Evolutionary conservation across 257 asterid genomes (phyloP).

Genomic region (Salvia hispanica): DNA sequence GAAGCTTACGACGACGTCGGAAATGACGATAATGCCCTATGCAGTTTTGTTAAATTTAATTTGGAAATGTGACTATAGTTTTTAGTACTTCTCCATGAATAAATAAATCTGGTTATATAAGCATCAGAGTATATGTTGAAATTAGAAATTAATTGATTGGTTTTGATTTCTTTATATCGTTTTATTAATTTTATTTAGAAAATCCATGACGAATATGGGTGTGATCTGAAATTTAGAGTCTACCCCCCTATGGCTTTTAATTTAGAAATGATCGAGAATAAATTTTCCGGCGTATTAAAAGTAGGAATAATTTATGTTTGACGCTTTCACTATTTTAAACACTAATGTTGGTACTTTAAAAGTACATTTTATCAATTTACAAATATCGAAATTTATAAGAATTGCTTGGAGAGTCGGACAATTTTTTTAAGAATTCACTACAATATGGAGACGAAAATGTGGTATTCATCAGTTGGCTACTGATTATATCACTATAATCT

Average conservation of each 20-base stretch:
- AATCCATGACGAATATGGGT: not conserved
- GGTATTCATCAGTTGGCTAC: not conserved
- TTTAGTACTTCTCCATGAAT: too few species aligned
- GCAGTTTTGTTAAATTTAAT: not conserved
- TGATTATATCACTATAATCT: too few species aligned
- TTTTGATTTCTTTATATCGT: not conserved
- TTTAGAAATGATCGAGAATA: too few species aligned
- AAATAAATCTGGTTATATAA: not conserved
- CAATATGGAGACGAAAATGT: not conserved
- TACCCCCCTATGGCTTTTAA: not conserved
- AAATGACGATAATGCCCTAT: constrained; percentile 35
- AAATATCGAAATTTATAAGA: too few species aligned
- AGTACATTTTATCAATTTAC: too few species aligned
- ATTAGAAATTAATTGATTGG: not conserved
- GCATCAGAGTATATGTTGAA: constrained; percentile 21
- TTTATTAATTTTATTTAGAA: not conserved
- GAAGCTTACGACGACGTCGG: constrained; percentile 16
- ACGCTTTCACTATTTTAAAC: not conserved
- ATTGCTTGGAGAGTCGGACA: too few species aligned
- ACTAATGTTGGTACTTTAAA: too few species aligned
- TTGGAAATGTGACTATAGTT: too few species aligned
- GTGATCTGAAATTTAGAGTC: not conserved
- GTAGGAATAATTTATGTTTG: too few species aligned
- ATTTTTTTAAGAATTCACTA: too few species aligned
- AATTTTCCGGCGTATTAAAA: too few species aligned